Evolutionary conservation across 1,139 yeast genomes (phyloP), one percentile per base, ranked within the genome.

Genomic region (Yamadazyma epiphylla): DNA sequence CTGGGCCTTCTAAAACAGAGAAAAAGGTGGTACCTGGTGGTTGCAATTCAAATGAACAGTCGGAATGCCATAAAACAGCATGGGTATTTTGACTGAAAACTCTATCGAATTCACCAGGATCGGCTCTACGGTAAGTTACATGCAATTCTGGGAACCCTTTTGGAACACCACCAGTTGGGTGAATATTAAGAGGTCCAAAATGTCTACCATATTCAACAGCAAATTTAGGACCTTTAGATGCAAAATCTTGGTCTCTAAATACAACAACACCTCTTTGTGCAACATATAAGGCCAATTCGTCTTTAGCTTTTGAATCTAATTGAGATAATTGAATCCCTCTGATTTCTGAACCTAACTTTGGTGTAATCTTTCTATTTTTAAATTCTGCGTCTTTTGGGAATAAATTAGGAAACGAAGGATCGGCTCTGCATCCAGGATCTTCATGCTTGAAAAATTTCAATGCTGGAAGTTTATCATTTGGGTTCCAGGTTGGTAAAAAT

Each of bases 151-250:
- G 73, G 40, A 63, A 59, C 30, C 58, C 67, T 32, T 58, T 58
- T 17, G 88, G 88, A 7, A 81, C 72, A 5, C 84, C 83, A 8
- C 84, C 74, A 4, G 85, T 78, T 23, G 87, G 84, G 48, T 81
- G 89, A 29, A 76, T 66, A 55, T 81, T 88, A 33, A 80, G 63
- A n/a, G 75, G 74, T 11, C 87, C 88, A 55, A 73, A 80, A 53
- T 77, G 71, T 30, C 60, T 60, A 22, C 82, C 86, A 47, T 70
- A 71, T 10, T 70, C 63, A 26, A 63, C 69, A 27, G 70, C 70
- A 38, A 66, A 71, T 25, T 58, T 60, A 8, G 80, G 75, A 23
- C 82, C 82, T 37, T 69, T 56, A 23, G 64, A 60, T 25, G 77
- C 72, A 37, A 77, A 69, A 44, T 80, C 77, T 52, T 80, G 86